These are phyloP conservation scores for Craspedostauros australis DNA, from an alignment of 108 stramenopile species.

Conservation along the genomic window DNA sequence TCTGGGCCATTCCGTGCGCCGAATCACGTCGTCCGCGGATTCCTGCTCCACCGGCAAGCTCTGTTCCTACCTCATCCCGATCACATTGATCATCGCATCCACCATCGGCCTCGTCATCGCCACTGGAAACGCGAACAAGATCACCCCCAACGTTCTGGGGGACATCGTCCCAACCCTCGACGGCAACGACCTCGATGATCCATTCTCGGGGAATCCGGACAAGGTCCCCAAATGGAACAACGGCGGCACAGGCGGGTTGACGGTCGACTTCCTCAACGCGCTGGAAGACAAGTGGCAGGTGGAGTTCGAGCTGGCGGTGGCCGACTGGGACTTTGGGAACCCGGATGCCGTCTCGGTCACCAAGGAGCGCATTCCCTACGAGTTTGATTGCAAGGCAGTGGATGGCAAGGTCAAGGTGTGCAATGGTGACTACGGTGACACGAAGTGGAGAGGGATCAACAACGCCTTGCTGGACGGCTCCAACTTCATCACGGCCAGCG, in stretches of 20 bases:
- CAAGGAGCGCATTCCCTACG: conserved; percentile 14
- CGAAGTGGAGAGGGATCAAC: conserved; percentile 39
- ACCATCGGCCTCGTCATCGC: conserved; percentile 15
- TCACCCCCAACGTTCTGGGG: conserved; percentile 5
- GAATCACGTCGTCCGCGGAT: too few species aligned
- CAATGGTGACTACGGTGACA: conserved; percentile 50
- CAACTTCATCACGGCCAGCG: conserved; percentile 31
- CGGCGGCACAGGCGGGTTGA: conserved; percentile 35
- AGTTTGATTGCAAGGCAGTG: conserved; percentile 30
- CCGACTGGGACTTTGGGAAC: conserved; percentile 66
- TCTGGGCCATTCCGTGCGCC: too few species aligned
- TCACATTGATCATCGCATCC: conserved; percentile 15
- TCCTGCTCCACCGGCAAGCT: too few species aligned
- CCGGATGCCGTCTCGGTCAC: conserved; percentile 59
- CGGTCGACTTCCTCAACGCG: conserved; percentile 55
- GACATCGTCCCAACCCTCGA: conserved; percentile 29
- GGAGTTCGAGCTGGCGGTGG: conserved; percentile 36
- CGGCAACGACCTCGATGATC: conserved; percentile 28
- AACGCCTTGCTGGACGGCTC: conserved; percentile 8
- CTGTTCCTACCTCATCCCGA: conserved; percentile 13
- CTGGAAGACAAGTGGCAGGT: conserved; percentile 49
- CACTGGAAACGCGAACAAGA: conserved; percentile 26
- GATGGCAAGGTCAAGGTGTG: conserved; percentile 50
- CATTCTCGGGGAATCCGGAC: conserved; percentile 11
- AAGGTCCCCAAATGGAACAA: conserved; percentile 24